Evolutionary conservation across 148 eudicot species (phyloP).

Genomic region (Rhododendron molle): DNA sequence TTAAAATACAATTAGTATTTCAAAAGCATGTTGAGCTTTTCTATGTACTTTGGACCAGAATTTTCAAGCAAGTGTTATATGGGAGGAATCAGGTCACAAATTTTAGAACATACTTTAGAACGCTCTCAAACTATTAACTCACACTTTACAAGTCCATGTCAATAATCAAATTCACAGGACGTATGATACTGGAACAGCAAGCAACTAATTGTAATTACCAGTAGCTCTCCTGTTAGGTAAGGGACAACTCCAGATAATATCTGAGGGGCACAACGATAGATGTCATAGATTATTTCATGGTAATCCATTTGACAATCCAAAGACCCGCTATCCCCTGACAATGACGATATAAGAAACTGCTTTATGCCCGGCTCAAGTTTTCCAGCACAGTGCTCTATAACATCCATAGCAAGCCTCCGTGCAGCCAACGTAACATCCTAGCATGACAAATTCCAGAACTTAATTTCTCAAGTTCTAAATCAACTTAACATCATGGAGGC

Average conservation of each 20-base stretch:
- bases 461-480: constrained; percentile 6
- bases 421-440: constrained; percentile 68
- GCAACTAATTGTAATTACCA: constrained; percentile 48
- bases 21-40: neutral
- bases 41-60: neutral
- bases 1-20: neutral
- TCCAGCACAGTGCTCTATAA: constrained; percentile 64
- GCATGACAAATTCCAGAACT: constrained; percentile 16
- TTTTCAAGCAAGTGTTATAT: neutral
- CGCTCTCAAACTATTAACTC: neutral
- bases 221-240: constrained; percentile 79
- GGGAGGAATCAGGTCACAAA: neutral
- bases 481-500: neutral
- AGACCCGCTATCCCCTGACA: constrained; percentile 65
- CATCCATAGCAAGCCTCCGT: constrained; percentile 79
- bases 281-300: constrained; percentile 71
- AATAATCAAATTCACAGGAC: neutral
- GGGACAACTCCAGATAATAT: constrained; percentile 80
- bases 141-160: neutral
- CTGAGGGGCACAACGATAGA: constrained; percentile 86
- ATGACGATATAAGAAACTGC: constrained; percentile 74
- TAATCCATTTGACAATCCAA: constrained; percentile 54
- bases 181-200: neutral
- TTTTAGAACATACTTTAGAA: neutral
- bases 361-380: constrained; percentile 87